These are phyloP conservation scores for Cordyceps cicadae DNA, from an alignment of 2,329 filamentous ascomycete genomes.

Conservation along the genomic window DNA sequence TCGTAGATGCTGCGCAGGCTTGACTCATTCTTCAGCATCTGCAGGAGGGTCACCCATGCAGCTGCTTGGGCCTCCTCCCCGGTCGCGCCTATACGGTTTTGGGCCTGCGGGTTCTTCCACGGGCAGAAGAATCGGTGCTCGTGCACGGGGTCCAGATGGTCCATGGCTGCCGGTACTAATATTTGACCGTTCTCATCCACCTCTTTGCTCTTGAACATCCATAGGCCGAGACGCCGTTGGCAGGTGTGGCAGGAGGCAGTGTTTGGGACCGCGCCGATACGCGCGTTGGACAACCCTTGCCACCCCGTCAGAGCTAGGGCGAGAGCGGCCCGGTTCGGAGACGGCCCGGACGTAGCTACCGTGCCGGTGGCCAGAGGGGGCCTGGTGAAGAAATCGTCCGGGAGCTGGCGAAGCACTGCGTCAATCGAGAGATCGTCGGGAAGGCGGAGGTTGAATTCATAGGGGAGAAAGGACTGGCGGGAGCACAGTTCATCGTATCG, in stretches of 20 bases:
- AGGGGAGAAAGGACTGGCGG: slow-evolving; percentile 49
- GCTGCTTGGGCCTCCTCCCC: slow-evolving; percentile 31
- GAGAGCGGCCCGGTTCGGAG: slow-evolving; percentile 54
- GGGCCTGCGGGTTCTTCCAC: slow-evolving; percentile 60
- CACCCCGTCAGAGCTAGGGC: slow-evolving; percentile 66
- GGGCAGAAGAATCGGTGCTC: slow-evolving; percentile 81
- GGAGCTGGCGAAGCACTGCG: slow-evolving; percentile 40
- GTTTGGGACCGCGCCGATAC: slow-evolving; percentile 56
- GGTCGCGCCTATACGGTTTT: slow-evolving; percentile 36
- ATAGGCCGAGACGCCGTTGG: slow-evolving; percentile 79
- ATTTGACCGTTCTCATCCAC: slow-evolving; percentile 46
- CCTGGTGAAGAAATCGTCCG: slow-evolving; percentile 45
- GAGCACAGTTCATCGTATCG: slow-evolving; percentile 57
- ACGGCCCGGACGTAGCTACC: slow-evolving; percentile 16
- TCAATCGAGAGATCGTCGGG: slow-evolving; percentile 46
- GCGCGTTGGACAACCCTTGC: slow-evolving; percentile 53
- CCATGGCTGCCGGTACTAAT: slow-evolving; percentile 53
- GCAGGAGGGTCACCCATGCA: slow-evolving; percentile 47
- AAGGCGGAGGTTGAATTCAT: slow-evolving; percentile 52
- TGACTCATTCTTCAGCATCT: slow-evolving; percentile 51
- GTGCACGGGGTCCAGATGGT: slow-evolving; percentile 57
- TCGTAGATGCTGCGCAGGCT: slow-evolving; percentile 37
- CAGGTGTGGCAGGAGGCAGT: slow-evolving; percentile 78
- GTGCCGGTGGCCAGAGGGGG: slow-evolving; percentile 25
- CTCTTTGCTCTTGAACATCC: slow-evolving; percentile 81